Conservation (phyloP, 306 rosid genomes). For the Fagus sylvatica region DNA sequence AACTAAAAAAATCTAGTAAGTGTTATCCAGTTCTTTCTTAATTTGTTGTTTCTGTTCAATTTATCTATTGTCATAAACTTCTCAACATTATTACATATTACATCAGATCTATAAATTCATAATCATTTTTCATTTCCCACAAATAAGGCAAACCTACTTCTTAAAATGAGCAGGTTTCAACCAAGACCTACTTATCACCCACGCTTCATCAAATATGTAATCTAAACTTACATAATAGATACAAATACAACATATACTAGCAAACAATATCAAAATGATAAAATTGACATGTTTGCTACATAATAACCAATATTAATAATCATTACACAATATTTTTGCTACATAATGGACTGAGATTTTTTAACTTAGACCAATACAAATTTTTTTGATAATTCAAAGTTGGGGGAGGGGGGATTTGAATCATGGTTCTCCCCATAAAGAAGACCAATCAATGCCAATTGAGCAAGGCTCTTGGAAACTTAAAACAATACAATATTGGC, state of each 20-base stretch:
- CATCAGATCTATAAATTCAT: slow-evolving; percentile 11
- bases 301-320: not conserved
- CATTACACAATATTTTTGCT: not conserved
- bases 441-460: too few relatives aligned
- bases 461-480: too few relatives aligned
- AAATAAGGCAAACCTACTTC: not conserved
- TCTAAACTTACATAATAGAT: not conserved
- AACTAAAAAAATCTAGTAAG: not conserved
- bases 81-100: not conserved
- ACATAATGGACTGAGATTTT: not conserved
- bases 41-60: not conserved
- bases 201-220: not conserved
- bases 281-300: not conserved
- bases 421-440: too few relatives aligned
- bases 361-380: too few relatives aligned
- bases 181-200: not conserved
- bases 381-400: too few relatives aligned
- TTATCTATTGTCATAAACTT: not conserved
- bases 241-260: not conserved
- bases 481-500: not conserved
- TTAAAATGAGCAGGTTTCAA: not conserved
- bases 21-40: not conserved
- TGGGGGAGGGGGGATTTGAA: too few relatives aligned
- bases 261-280: not conserved
- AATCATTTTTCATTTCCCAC: slow-evolving; percentile 12